Evolutionary conservation across 2,329 filamentous ascomycete species (phyloP).

Genomic region (Aurifilum marmelostoma): DNA sequence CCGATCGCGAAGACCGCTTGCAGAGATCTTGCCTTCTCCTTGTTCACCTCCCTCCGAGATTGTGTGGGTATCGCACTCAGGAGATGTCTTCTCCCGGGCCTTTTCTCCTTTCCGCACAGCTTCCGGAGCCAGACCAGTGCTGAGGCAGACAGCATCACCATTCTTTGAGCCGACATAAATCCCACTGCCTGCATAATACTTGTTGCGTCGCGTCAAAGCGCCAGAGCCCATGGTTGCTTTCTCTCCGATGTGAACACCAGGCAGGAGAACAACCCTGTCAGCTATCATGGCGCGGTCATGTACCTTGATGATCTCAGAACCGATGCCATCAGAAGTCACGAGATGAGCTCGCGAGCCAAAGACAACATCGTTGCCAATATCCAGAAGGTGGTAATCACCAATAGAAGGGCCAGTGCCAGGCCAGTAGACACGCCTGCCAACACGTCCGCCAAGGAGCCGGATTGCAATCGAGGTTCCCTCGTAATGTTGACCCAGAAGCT

Average conservation of each 20-base stretch:
- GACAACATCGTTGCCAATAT: constrained; percentile 62
- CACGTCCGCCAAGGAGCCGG: constrained; percentile 53
- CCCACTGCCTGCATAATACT: constrained; percentile 47
- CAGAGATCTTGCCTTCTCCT: background rate
- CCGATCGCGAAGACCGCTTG: background rate
- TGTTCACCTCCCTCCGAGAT: background rate
- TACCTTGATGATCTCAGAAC: constrained; percentile 52
- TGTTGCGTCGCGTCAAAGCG: constrained; percentile 51
- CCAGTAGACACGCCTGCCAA: constrained; percentile 60
- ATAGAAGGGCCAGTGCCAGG: constrained; percentile 58
- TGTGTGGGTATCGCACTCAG: background rate
- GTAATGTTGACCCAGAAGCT: constrained; percentile 58
- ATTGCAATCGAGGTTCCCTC: constrained; percentile 56
- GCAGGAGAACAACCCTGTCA: constrained; percentile 56
- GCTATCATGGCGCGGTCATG: constrained; percentile 58
- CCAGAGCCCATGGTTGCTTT: constrained; percentile 57
- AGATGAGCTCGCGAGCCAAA: constrained; percentile 60
- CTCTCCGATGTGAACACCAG: constrained; percentile 53
- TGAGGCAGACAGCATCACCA: constrained; percentile 51
- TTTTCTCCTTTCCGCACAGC: background rate
- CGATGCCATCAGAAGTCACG: constrained; percentile 54
- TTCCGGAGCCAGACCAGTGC: background rate
- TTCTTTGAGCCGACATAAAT: constrained; percentile 58
- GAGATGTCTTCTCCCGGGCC: constrained; percentile 23
- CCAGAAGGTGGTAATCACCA: constrained; percentile 57